Evolutionary conservation across 83 land plant species (phyloP).

Genomic region (Larix sibirica): DNA sequence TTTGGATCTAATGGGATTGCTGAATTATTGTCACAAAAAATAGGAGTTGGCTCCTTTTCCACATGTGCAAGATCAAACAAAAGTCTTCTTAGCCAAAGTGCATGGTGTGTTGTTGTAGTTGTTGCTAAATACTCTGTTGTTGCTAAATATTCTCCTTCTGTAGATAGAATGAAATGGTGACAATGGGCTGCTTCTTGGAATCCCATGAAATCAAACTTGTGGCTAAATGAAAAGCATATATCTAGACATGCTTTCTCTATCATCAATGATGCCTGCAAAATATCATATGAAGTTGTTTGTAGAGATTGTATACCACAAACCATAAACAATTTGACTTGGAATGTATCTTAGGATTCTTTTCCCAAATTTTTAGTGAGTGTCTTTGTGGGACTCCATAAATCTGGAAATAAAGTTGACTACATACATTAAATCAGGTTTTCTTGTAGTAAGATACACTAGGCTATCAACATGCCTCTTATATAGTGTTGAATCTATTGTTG

Average conservation of each 20-base stretch:
- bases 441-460: not conserved
- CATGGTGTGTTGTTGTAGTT: not conserved
- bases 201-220: not conserved
- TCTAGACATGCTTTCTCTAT: not conserved
- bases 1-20: too few species aligned
- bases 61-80: not conserved
- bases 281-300: not conserved
- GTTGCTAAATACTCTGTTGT: too few species aligned
- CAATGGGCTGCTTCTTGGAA: not conserved
- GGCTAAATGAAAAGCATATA: not conserved
- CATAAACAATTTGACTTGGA: not conserved
- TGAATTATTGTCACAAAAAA: not conserved
- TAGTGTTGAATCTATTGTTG: not conserved
- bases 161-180: not conserved
- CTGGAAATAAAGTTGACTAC: not conserved
- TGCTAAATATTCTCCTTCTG: not conserved
- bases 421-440: slow-evolving; percentile 4
- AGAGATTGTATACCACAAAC: not conserved
- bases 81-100: not conserved
- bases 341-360: not conserved
- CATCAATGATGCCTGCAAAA: not conserved
- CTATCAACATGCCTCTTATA: not conserved
- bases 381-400: not conserved
- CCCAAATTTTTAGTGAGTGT: not conserved
- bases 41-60: not conserved